phyloP scores from a whole-genome alignment of 2,329 filamentous ascomycete species.

The Aspergillus eucalypticola region DNA sequence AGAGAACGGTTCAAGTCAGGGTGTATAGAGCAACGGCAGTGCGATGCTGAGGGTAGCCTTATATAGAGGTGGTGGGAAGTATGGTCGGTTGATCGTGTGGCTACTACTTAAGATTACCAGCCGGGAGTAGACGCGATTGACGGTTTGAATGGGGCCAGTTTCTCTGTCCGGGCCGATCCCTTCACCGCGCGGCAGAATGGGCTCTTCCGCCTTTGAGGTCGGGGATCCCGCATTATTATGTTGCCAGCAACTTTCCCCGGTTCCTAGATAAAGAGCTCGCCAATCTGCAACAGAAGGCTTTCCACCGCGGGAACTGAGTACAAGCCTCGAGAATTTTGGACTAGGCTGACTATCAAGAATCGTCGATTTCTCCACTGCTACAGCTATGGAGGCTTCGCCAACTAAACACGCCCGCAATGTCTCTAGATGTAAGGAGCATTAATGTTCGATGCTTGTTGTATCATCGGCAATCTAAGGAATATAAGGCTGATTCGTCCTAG shows the following conservation, averaged over 20 bases:
- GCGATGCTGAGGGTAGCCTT: background rate
- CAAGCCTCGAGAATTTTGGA: background rate
- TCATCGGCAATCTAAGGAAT: background rate
- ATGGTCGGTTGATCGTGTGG: background rate
- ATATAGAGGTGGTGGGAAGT: background rate
- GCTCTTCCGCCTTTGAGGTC: background rate
- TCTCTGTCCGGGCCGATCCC: constrained; percentile 23
- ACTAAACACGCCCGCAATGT: constrained; percentile 37
- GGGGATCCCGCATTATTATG: constrained; percentile 4
- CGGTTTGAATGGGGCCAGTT: constrained; percentile 23
- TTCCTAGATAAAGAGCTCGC: background rate
- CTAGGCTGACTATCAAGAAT: background rate
- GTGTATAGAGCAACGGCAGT: background rate
- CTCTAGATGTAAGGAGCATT: constrained; percentile 38
- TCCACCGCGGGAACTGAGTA: background rate
- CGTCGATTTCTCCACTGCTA: background rate
- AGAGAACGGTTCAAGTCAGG: too few species aligned
- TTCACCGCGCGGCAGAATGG: constrained; percentile 28
- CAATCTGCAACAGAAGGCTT: background rate
- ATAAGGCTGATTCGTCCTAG: constrained; percentile 27
- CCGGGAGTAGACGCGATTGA: constrained; percentile 21
- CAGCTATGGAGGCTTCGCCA: constrained; percentile 13
- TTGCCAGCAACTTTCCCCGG: background rate
- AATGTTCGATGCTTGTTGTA: background rate
- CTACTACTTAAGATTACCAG: background rate